Evolutionary conservation across 805 yeast genomes (phyloP).

Genomic region (Zygoascus tannicola): DNA sequence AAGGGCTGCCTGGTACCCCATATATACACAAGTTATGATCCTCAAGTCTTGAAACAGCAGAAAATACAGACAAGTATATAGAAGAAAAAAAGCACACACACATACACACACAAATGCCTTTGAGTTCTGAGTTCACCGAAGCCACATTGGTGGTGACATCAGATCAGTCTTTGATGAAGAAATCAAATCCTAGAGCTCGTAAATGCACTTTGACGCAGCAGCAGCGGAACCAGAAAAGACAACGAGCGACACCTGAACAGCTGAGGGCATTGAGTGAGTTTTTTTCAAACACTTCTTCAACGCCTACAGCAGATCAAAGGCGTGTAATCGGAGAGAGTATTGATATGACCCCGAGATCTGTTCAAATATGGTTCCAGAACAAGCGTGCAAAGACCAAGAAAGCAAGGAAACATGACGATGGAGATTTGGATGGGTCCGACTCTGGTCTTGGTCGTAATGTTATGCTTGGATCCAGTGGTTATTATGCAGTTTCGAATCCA

Average conservation of each 20-base stretch:
- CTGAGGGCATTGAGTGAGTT: constrained; percentile 11
- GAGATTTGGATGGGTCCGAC: neutral
- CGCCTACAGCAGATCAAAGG: constrained; percentile 18
- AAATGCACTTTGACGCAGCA: constrained; percentile 20
- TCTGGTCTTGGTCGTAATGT: neutral
- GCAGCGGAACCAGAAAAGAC: constrained; percentile 19
- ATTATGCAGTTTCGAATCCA: neutral
- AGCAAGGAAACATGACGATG: constrained; percentile 6
- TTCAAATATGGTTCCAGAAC: constrained; percentile 98
- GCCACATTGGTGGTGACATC: no score
- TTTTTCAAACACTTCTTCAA: constrained; percentile 12
- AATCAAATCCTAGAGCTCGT: constrained; percentile 7
- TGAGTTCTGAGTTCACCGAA: no score
- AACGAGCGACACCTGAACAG: constrained; percentile 20
- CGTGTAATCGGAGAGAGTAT: constrained; percentile 70
- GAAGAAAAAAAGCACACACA: no score
- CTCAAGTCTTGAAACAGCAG: no score
- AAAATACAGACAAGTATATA: no score
- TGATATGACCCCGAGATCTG: constrained; percentile 94
- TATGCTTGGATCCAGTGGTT: neutral
- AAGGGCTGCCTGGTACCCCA: no score
- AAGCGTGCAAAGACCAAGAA: constrained; percentile 30
- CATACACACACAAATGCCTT: no score
- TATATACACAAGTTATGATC: no score
- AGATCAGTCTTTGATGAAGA: neutral